Evolutionary conservation across 129 eudicot genomes (phyloP).

Genomic region (Escallonia rubra): DNA sequence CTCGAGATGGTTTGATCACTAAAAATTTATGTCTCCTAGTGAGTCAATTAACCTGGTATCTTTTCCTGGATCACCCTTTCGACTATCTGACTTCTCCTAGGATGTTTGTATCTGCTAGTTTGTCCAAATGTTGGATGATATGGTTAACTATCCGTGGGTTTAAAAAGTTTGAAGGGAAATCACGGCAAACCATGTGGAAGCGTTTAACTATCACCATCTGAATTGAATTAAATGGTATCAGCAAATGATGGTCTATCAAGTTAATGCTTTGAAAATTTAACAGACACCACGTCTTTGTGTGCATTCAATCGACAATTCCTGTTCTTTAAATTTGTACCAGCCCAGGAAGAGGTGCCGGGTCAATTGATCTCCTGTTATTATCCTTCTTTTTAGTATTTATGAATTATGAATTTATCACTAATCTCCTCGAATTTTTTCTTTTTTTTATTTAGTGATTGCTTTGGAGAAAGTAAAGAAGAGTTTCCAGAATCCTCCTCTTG

Average conservation of each 20-base stretch:
- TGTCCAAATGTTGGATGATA: background rate
- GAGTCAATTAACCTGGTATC: background rate
- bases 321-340: no score
- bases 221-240: background rate
- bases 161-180: background rate
- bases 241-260: no score
- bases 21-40: background rate
- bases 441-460: conserved; percentile 42
- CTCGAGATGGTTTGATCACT: conserved; percentile 53
- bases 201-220: background rate
- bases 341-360: background rate
- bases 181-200: background rate
- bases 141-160: background rate
- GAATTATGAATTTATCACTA: background rate
- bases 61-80: background rate
- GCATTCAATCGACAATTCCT: no score
- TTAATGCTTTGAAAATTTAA: no score
- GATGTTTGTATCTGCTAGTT: conserved; percentile 3
- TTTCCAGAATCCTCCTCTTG: conserved; percentile 76
- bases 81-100: background rate
- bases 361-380: background rate
- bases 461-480: conserved; percentile 51
- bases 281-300: no score
- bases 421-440: background rate
- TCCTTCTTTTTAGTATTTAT: background rate